Evolutionary conservation across 495 filamentous ascomycete genomes (phyloP), one percentile per base, ranked within the genome.

Genomic region (Penicillium macrosclerotiorum): DNA sequence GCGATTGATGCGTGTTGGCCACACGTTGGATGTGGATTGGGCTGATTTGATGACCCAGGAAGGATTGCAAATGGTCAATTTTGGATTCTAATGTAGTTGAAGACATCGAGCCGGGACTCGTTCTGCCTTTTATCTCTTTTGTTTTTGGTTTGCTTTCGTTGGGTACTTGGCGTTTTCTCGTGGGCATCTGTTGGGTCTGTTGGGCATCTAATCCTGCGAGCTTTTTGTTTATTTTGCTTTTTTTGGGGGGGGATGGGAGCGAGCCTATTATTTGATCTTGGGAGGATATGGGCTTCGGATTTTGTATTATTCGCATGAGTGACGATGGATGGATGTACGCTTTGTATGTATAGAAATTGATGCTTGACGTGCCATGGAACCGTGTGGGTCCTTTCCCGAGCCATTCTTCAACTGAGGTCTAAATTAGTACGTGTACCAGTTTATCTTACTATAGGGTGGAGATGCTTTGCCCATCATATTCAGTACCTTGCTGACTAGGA

Each of bases 1-100:
- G 37, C 60, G 60, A 36, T 54, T 64, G 9, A 60, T 61, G 57
- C 56, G 50, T 11, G 65, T 60, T 6, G 60, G 63, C n/a, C 63
- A 68, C 41, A 59, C 64, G 6, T 52, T 62, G 19, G 62, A 67
- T 52, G 57, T 77, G 8, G 69, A 73, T 35, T 79, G 76, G 76
- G 47, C 65, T 5, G 67, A 76, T 12, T 44, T 77, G 8, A 64
- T 77, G 63, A 48, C 59, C 20, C 56, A 66, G 37, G 64, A 66
- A 17, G 69, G 68, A 9, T 50, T 69, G 19, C 63, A 68, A 24
- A 54, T 76, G 49, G 74, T 77, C 5, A 69, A 69, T 54, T 75
- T 71, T 31, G 48, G 44, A 9, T 49, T 49, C 14, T 50, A 48
- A 26, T 17, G 35, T 12, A 18, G 42, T 51, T 17, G 26, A 31